Conservation (phyloP, 73 alveolate species). For the Tetrahymena thermophila region DNA sequence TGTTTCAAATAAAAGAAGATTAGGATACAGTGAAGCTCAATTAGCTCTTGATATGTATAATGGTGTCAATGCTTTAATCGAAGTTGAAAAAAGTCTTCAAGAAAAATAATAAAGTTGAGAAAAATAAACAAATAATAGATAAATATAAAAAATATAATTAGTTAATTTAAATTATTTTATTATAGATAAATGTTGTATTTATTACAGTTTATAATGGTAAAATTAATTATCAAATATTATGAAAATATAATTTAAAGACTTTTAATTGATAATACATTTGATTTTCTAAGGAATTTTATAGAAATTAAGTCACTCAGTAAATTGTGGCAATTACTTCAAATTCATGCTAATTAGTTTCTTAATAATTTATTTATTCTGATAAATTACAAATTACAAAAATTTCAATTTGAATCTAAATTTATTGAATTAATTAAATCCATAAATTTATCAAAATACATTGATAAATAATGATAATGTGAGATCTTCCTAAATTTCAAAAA, state of each 20-base stretch:
- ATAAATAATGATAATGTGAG: too few species aligned
- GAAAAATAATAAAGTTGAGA: not conserved
- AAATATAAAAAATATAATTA: not conserved
- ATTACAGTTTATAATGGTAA: too few species aligned
- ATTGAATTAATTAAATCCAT: not conserved
- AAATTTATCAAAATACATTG: too few species aligned
- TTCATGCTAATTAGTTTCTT: not conserved
- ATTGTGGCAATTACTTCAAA: too few species aligned
- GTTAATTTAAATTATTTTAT: not conserved
- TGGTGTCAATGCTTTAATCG: not conserved
- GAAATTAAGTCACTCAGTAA: not conserved
- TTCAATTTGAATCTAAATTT: not conserved
- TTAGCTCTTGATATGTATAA: not conserved
- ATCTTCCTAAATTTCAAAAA: not conserved
- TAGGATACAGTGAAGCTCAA: not conserved
- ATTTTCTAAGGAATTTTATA: too few species aligned
- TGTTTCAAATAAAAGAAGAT: constrained; percentile 2
- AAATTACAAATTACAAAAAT: not conserved
- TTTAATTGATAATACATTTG: too few species aligned
- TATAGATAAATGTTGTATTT: too few species aligned
- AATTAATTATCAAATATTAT: too few species aligned
- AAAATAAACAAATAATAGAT: not conserved
- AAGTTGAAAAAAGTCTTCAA: not conserved
- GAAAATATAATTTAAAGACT: too few species aligned
- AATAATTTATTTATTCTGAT: not conserved